Percentiles rank a stretch among this genome's conserved stretches.
Conservation (phyloP, 2,329 filamentous ascomycete genomes). For the Xylariaceae sp. region DNA sequence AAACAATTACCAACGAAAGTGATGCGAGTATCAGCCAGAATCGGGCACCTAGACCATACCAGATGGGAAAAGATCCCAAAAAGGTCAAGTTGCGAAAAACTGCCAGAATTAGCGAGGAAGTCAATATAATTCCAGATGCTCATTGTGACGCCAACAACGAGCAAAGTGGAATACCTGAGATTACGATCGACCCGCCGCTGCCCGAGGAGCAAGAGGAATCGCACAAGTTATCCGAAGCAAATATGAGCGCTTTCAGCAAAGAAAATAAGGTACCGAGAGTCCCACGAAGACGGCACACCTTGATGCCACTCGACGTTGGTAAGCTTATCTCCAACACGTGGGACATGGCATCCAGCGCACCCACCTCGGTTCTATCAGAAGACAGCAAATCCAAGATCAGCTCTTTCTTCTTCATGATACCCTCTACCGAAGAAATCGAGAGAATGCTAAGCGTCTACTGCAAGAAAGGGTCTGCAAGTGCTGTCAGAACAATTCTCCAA, state of each 20-base stretch:
- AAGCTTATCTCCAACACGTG: conserved; percentile 13
- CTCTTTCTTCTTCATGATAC: conserved; percentile 1
- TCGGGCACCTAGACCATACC: too few species aligned
- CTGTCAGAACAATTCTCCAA: conserved; percentile 8
- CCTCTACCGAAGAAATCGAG: background rate
- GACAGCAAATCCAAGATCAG: conserved; percentile 3
- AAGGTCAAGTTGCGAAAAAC: too few species aligned
- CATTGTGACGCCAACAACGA: too few species aligned
- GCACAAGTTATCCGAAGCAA: too few species aligned
- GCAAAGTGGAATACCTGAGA: too few species aligned
- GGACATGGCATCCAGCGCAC: conserved; percentile 14
- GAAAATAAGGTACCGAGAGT: background rate
- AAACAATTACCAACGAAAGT: too few species aligned
- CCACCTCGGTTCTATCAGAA: conserved; percentile 13
- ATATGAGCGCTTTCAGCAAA: background rate
- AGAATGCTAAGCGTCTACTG: conserved; percentile 5
- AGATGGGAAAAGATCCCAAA: too few species aligned
- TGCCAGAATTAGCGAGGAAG: too few species aligned
- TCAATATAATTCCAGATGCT: too few species aligned
- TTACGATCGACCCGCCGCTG: too few species aligned
- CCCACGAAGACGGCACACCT: conserved; percentile 4
- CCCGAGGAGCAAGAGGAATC: too few species aligned
- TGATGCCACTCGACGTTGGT: conserved; percentile 6
- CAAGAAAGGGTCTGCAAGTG: conserved; percentile 5
- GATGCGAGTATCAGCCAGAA: too few species aligned